Base-by-base conservation (phyloP, 768 basidiomycete genomes). In the Boletus rufocinnamomeus region DNA sequence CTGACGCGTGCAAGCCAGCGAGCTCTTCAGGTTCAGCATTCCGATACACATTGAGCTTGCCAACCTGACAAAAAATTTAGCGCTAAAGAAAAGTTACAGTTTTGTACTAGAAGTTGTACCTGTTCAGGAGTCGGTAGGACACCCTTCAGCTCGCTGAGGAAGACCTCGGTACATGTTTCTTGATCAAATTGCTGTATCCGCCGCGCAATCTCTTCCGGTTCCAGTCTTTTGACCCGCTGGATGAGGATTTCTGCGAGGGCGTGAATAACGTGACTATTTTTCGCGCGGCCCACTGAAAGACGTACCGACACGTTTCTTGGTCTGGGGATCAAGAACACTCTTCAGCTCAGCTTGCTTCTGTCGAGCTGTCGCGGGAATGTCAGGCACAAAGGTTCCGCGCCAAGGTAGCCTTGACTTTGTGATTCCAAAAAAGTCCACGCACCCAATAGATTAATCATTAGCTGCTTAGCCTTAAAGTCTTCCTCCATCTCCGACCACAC, bases 401-500 rank as follows among this genome's bases (percentile, higher is more conserved):
- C 43, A 44, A 54, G 55, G 37, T 40, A 43, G n/a, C 13, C 38
- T 44, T 30, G 27, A 30, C 46, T 28, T 21, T 17, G 23, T 25
- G 40, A 25, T 58, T 51, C 37, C 21, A n/a, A 49, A 48, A 58
- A 61, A n/a, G 14, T 44, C 40, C 62, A 58, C 66, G 59, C 69
- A 93, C 93, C 89, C 79, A 97, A 85, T 13, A 95, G 76, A 68
- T 93, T 93, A 58, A 91, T 90, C 57, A 96, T 94, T 49, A 95
- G 79, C 71, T 97, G 93, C 74, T 95, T 95, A 19, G 95, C 95
- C 69, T 95, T 93, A 79, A 99, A 99, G 70, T 95, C 95, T 68
- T 96, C 90, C 72, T 98, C 95, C 91, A 99, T 98, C 76, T 95
- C 89, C 67, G 82, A 82, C 89, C 95, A 98, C 16, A 99, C 86